phyloP scores from a whole-genome alignment of 176 grass and related monocot species.

The Musa acuminata region DNA sequence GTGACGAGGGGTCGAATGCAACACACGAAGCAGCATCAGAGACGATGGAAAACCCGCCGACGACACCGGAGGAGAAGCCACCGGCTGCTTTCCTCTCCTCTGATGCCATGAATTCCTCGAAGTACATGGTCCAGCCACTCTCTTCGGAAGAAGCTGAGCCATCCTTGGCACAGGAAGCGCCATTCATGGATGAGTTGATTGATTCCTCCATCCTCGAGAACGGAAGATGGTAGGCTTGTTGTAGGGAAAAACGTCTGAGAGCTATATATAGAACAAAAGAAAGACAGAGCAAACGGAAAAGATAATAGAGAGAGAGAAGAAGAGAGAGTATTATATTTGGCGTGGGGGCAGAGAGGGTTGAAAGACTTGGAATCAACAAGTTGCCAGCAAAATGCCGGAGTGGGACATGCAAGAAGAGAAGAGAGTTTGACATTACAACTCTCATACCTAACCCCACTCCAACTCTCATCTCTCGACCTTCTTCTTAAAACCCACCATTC shows the following conservation, averaged over 20 bases:
- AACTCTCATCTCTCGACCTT: neutral
- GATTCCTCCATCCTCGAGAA: conserved; percentile 48
- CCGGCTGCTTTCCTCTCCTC: conserved; percentile 42
- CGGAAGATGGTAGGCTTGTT: neutral
- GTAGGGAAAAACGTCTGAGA: conserved; percentile 13
- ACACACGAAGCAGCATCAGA: conserved; percentile 57
- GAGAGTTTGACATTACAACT: conserved; percentile 6
- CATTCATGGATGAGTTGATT: conserved; percentile 36
- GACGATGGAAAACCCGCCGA: conserved; percentile 39
- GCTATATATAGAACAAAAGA: conserved; percentile 34
- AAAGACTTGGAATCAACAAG: neutral
- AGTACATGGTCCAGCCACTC: conserved; percentile 76
- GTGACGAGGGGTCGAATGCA: neutral
- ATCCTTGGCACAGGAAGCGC: conserved; percentile 10
- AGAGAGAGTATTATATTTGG: neutral
- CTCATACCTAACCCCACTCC: conserved; percentile 1
- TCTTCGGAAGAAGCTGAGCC: conserved; percentile 47
- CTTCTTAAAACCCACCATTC: no score
- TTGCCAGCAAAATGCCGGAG: conserved; percentile 2
- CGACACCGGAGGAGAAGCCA: conserved; percentile 7
- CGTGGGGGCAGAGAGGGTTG: neutral
- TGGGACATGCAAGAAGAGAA: neutral
- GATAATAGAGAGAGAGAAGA: neutral
- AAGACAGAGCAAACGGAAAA: neutral
- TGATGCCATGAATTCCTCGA: conserved; percentile 66